A percentile compares a stretch with the other conserved stretches of the same genome.
Conservation (phyloP, 768 basidiomycete genomes). For the Boletus vermiculosoides region DNA sequence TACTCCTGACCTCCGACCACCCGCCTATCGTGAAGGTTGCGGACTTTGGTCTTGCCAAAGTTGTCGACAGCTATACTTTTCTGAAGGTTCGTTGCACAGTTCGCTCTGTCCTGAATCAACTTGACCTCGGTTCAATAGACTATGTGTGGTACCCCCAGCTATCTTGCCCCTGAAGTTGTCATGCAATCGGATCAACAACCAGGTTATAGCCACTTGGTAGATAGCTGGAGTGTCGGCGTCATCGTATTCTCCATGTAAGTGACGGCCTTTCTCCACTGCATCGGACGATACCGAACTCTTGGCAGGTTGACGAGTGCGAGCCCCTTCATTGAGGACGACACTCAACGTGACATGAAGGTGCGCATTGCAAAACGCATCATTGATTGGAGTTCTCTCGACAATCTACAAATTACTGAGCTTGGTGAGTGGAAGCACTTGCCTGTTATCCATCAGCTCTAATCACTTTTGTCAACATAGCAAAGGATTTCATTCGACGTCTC, state of each 20-base stretch:
- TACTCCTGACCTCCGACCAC: constrained; percentile 69
- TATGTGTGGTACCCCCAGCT: constrained; percentile 95
- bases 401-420: constrained; percentile 38
- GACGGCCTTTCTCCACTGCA: background rate
- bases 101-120: background rate
- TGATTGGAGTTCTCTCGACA: constrained; percentile 55
- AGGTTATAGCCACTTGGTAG: constrained; percentile 87
- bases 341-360: constrained; percentile 54
- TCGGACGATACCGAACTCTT: background rate
- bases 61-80: constrained; percentile 77
- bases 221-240: constrained; percentile 96
- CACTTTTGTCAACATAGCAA: constrained; percentile 46
- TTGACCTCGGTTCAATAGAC: constrained; percentile 46
- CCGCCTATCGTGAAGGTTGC: constrained; percentile 85
- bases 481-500: constrained; percentile 65
- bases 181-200: constrained; percentile 47
- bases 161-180: constrained; percentile 92
- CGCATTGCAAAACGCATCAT: constrained; percentile 58
- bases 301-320: constrained; percentile 72
- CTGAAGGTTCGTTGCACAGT: constrained; percentile 52
- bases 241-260: constrained; percentile 89
- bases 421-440: constrained; percentile 39
- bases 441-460: background rate
- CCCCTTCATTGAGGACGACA: constrained; percentile 81
- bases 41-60: constrained; percentile 95